phyloP scores from a whole-genome alignment of 164 flowering plant genomes.

The Chimonanthus praecox region DNA sequence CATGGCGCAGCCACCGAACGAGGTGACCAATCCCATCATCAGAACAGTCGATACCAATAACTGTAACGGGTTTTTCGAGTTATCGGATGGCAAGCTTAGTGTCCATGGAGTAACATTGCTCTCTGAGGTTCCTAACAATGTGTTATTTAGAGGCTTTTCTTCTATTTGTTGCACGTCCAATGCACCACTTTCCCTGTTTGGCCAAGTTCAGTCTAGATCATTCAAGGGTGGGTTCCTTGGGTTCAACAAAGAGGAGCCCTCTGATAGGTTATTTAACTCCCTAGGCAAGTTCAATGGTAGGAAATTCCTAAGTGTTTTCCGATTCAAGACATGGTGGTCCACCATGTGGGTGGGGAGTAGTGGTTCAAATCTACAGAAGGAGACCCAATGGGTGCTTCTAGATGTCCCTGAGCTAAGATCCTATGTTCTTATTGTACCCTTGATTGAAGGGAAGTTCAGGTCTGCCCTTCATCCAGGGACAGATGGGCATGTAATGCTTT shows the following conservation, averaged over 20 bases:
- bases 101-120: constrained; percentile 55
- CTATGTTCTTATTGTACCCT: constrained; percentile 56
- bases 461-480: constrained; percentile 66
- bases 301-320: constrained; percentile 58
- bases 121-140: constrained; percentile 58
- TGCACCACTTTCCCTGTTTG: constrained; percentile 45
- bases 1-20: constrained; percentile 45
- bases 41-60: constrained; percentile 4
- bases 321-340: constrained; percentile 95
- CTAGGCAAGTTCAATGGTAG: constrained; percentile 51
- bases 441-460: constrained; percentile 55
- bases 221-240: constrained; percentile 43
- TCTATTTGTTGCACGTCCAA: constrained; percentile 31
- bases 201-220: constrained; percentile 36
- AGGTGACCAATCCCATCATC: constrained; percentile 15
- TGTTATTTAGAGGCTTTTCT: constrained; percentile 41
- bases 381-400: constrained; percentile 72
- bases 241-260: constrained; percentile 35
- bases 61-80: constrained; percentile 22
- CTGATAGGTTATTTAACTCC: constrained; percentile 50
- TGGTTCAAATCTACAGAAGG: constrained; percentile 77
- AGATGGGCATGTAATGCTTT: constrained; percentile 52
- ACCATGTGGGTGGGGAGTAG: constrained; percentile 74
- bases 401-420: constrained; percentile 60
- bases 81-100: constrained; percentile 41